Evolutionary conservation across 1,139 yeast genomes (phyloP), one percentile per base, ranked within the genome.

Genomic region (Kluyveromyces sp.): DNA sequence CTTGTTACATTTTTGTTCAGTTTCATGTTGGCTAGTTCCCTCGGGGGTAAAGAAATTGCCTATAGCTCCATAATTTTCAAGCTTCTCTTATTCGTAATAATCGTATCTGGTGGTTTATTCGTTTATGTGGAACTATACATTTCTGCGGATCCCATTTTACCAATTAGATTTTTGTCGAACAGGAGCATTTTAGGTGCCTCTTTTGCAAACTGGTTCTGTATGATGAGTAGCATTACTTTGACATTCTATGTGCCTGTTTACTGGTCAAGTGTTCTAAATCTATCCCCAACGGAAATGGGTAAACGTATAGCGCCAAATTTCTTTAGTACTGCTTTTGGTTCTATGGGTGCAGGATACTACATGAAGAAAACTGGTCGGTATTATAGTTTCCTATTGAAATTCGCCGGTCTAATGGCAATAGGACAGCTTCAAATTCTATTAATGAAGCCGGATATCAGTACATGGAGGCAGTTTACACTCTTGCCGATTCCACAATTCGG

Each of bases 331-430:
- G 77, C 88, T 1, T 46, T 70, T 41, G 94, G 94, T 1, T 82
- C 90, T 0, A 69, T 84, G 28, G 77, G 79, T 25, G 76, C 88
- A 8, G 95, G 95, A 1, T 49, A 72, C 41, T 81, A 81, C 63
- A 83, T 85, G 86, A 78, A 73, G 51, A 63, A 59, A 36, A 82
- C 90, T 1, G 95, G 95, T 3, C 74, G 72, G 43, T 85, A 85
- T 66, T 79, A 77, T 63, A 63, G 61, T 33, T 68, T 82, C 48
- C 69, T 77, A 3, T 59, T 78, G 34, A 34, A 25, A 27, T 67
- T 78, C 10, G 77, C 83, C 2, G 29, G 73, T 0, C 32, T 77
- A 4, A 62, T 77, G 4, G 57, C 77, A 0, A 39, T 72, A 7
- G 89, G 89, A 3, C 65, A 71, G 32, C 45, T 68, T 6, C 66